Conservation (phyloP, 371 early-diverging fungal genomes). For the Haplosporangium sp. region DNA sequence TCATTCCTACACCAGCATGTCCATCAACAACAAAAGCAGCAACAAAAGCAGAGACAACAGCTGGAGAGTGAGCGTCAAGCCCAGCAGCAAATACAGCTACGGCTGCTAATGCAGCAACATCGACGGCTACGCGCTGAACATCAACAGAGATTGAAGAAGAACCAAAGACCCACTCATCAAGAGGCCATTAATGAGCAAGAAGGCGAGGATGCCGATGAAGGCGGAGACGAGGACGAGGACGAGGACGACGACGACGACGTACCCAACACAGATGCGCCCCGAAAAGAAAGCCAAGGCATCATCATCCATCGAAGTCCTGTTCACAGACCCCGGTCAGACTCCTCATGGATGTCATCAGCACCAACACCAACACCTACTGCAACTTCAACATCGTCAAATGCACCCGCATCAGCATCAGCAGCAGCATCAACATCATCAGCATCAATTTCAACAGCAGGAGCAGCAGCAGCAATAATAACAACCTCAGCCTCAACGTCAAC, state of each 20-base stretch:
- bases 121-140: constrained; percentile 1
- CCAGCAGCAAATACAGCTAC: constrained; percentile 12
- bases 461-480: neutral
- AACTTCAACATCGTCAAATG: neutral
- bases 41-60: constrained; percentile 15
- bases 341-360: neutral
- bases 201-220: neutral
- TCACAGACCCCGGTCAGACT: too few relatives aligned
- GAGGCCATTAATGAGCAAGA: neutral
- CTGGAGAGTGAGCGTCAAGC: constrained; percentile 1
- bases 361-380: neutral
- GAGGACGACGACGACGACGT: neutral
- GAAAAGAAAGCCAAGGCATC: neutral
- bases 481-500: neutral
- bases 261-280: neutral
- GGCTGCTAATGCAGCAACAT: constrained; percentile 3
- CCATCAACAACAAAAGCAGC: constrained; percentile 19
- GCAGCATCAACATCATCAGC: neutral
- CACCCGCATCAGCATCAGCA: constrained; percentile 1
- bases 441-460: neutral
- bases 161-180: neutral
- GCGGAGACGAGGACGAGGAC: neutral
- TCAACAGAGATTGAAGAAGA: neutral
- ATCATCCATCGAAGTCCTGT: neutral
- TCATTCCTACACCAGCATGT: constrained; percentile 1